Evolutionary conservation across 1,139 yeast species (phyloP), one percentile per base, ranked within the genome.

Genomic region (Kodamaea plutei): DNA sequence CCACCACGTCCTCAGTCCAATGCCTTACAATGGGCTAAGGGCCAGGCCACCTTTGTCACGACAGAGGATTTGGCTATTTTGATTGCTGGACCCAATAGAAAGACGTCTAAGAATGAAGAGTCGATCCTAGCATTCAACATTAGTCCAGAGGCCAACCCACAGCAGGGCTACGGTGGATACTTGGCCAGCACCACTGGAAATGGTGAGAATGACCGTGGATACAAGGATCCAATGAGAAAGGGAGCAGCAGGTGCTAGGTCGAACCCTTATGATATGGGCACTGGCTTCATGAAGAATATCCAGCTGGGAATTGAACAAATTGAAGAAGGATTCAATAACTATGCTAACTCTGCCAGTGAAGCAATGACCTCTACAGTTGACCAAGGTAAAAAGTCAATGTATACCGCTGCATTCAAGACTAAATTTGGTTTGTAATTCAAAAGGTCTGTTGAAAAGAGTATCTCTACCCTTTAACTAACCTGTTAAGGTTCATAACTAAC

Each of bases 21-120:
- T 30, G 76, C 94, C 0, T 64, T 85, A 33, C 93, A 82, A 56
- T 84, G 96, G 94, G 87, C 93, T 8, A 78, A 81, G 44, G 95
- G 96, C 5, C 64, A 53, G 32, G 70, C 80, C 2, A 76, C 73
- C 24, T 69, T 70, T 38, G 69, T 82, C 10, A 64, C 77, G 3
- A 56, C 72, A 20, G 69, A 71, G 2, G 95, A 85, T 39, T 58
- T 83, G 39, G 69, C 76, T 27, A 35, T 45, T n/a, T 48, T 81
- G 28, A 62, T 83, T 22, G 77, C 78, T 6, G 87, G 88, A 1
- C 77, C 76, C 1, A 72, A 68, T 35, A 64, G 85, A 45, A 69
- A 73, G 15, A 59, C 66, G 0, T 59, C 79, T 1, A 77, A 73
- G 39, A 66, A 67, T 34, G 63, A 64, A 17, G 91, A 82, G 44